Evolutionary conservation across 1,284 basidiomycete species (phyloP).

Genomic region (Exobasidium rhododendri): DNA sequence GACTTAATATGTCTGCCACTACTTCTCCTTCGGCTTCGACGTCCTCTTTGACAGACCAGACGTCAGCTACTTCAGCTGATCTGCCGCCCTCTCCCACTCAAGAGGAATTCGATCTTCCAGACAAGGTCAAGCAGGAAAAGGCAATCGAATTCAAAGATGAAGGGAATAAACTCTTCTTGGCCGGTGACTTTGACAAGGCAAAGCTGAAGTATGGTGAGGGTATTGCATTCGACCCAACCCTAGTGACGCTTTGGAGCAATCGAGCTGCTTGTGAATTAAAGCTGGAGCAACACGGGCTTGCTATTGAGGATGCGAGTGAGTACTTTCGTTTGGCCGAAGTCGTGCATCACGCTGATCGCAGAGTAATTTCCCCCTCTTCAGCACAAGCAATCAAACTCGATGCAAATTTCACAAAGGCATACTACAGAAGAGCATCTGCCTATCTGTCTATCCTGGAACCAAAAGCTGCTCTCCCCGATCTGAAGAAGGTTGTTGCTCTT

Average conservation of each 20-base stretch:
- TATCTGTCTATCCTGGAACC: conserved; percentile 74
- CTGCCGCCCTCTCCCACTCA: conserved; percentile 35
- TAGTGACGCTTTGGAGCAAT: conserved; percentile 45
- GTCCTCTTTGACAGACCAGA: conserved; percentile 6
- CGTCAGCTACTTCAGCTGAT: conserved; percentile 41
- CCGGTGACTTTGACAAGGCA: conserved; percentile 38
- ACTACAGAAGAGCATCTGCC: conserved; percentile 86
- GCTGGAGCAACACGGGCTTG: conserved; percentile 53
- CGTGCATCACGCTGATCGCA: not conserved
- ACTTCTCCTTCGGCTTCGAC: conserved; percentile 5
- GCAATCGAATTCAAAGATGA: conserved; percentile 38
- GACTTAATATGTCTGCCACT: too few relatives aligned
- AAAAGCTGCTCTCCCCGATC: conserved; percentile 46
- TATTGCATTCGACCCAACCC: conserved; percentile 43
- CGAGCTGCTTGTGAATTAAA: conserved; percentile 53
- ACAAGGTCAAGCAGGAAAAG: conserved; percentile 29
- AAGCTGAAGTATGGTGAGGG: conserved; percentile 45
- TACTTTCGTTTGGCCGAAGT: not conserved
- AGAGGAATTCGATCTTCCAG: conserved; percentile 27
- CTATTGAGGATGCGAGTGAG: conserved; percentile 48
- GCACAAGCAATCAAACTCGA: conserved; percentile 84
- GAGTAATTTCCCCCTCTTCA: not conserved
- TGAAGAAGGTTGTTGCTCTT: conserved; percentile 64
- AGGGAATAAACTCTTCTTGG: conserved; percentile 48
- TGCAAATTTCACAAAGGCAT: conserved; percentile 85